Conservation (phyloP, 495 filamentous ascomycete species). For the Cenococcum geophilum region DNA sequence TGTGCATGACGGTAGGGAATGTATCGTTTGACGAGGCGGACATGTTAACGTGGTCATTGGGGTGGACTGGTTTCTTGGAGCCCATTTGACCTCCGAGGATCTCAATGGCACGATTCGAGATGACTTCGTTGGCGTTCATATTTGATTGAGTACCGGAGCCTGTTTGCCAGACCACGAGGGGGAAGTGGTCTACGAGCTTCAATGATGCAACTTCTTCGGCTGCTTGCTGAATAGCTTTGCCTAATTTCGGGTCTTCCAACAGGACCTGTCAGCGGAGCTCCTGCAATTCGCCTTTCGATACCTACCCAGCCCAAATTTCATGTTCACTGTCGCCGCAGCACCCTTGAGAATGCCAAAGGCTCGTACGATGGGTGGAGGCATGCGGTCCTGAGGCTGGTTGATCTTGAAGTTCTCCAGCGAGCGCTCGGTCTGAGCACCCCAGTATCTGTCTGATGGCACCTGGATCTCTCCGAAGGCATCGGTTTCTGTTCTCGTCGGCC, state of each 20-base stretch:
- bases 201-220: conserved; percentile 87
- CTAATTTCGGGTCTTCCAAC: conserved; percentile 73
- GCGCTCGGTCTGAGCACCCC: conserved; percentile 97
- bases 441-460: conserved; percentile 92
- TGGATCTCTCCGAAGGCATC: conserved; percentile 96
- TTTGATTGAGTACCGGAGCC: conserved; percentile 98
- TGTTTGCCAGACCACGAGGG: conserved; percentile 98
- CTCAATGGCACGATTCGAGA: conserved; percentile 98
- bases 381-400: conserved; percentile 97
- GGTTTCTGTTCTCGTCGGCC: conserved; percentile 66
- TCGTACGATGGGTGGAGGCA: conserved; percentile 85
- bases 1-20: conserved; percentile 99
- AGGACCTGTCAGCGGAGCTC: conserved; percentile 13
- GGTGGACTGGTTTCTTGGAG: conserved; percentile 95
- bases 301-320: conserved; percentile 89
- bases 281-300: background rate
- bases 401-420: conserved; percentile 97
- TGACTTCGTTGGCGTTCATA: conserved; percentile 99
- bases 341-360: conserved; percentile 98
- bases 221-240: conserved; percentile 89
- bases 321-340: conserved; percentile 92
- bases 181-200: conserved; percentile 96
- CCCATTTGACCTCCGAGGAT: conserved; percentile 92
- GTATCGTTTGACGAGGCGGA: conserved; percentile 98
- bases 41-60: conserved; percentile 99